Evolutionary conservation across 1,139 yeast genomes (phyloP), one percentile per base, ranked within the genome.

Genomic region (Saccharomyces pastorianus): DNA sequence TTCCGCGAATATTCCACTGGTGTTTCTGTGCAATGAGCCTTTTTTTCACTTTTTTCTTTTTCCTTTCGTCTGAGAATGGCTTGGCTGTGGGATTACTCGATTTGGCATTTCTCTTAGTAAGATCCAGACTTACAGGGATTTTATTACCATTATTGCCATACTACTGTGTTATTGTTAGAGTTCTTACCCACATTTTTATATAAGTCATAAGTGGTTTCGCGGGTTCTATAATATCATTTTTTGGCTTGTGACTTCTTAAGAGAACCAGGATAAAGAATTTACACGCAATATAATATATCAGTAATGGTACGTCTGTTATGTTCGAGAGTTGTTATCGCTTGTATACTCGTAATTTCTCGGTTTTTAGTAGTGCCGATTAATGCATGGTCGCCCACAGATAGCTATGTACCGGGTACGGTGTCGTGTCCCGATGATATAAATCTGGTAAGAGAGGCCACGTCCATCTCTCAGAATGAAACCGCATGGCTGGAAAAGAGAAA

Each of bases 341-440:
- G 11, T 34, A 11, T 34, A 34, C 11, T 34, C 23, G 8, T 14
- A 34, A 34, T 34, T 17, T 34, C 23, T 14, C 42, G 11, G 42
- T 34, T 34, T 14, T 4, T 34, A 34, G 3, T 34, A 5, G 20
- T 17, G 20, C 20, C 46, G n/a, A 14, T 20, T 42, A 4, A 20
- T 54, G 83, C 82, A 0, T 78, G 81, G 80, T 78, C 84, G 3
- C 85, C 86, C 0, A 74, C 83, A 0, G 78, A 80, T 50, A 75
- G 80, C 0, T 85, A 84, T 63, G 85, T 87, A 0, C 91, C 91
- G 3, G 82, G 80, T 0, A 62, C 64, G n/a, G 81, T 80, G 6
- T 67, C 48, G 31, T 56, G 59, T 52, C 55, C 56, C 17, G 26
- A 23, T 4, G 53, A 46, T 29, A 32, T 32, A 14, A 60, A 62